These are phyloP conservation scores for Colletotrichum sp. DNA, from an alignment of 2,329 filamentous ascomycete genomes.

Conservation along the genomic window DNA sequence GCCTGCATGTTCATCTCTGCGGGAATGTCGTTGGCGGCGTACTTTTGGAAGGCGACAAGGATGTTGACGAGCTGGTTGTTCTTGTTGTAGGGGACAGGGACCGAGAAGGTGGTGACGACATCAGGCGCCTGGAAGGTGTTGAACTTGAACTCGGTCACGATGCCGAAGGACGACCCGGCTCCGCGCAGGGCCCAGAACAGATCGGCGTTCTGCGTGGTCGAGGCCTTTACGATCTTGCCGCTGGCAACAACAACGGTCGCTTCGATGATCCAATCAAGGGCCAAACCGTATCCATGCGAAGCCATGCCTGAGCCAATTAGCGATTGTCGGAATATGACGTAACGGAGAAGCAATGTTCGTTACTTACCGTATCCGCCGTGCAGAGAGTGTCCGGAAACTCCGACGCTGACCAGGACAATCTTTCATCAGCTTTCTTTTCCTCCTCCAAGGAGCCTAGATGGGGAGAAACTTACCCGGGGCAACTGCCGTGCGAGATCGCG, in stretches of 20 bases:
- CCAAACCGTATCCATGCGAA: conserved; percentile 28
- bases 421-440: not conserved
- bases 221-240: conserved; percentile 33
- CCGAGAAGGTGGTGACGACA: conserved; percentile 30
- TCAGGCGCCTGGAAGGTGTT: conserved; percentile 41
- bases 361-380: conserved; percentile 44
- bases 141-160: conserved; percentile 43
- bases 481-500: conserved; percentile 57
- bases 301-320: not conserved
- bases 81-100: not conserved
- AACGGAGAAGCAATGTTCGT: not conserved
- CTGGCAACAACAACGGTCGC: conserved; percentile 43
- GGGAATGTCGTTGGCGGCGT: conserved; percentile 20
- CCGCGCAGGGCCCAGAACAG: conserved; percentile 50
- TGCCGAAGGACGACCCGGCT: conserved; percentile 45
- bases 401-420: conserved; percentile 32
- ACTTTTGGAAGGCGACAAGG: conserved; percentile 27
- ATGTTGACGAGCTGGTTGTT: not conserved
- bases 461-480: conserved; percentile 46
- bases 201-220: conserved; percentile 38
- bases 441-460: not conserved
- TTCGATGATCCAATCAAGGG: conserved; percentile 39
- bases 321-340: not conserved
- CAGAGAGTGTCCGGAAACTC: conserved; percentile 42
- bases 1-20: conserved; percentile 35